phyloP scores from a whole-genome alignment of 306 rosid genomes.

The Quercus aquifolioides region DNA sequence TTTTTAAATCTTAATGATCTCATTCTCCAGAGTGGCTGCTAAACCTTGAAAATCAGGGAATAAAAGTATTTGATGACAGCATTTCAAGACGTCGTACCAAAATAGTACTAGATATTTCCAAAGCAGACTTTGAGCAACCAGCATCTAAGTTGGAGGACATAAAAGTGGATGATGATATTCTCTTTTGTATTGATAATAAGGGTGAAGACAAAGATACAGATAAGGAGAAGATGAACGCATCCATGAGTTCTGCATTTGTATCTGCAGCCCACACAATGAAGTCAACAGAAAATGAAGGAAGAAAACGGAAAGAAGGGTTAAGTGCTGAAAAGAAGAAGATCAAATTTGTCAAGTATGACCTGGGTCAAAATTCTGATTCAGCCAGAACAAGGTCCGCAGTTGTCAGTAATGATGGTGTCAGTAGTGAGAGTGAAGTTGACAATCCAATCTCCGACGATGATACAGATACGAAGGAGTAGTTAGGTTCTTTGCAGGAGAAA shows the following conservation, averaged over 20 bases:
- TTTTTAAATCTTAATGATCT: conserved; percentile 19
- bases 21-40: conserved; percentile 60
- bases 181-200: conserved; percentile 52
- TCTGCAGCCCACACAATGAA: conserved; percentile 60
- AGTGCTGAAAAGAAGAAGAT: conserved; percentile 31
- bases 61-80: conserved; percentile 57
- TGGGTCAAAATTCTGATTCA: conserved; percentile 15
- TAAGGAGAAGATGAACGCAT: conserved; percentile 32
- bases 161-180: conserved; percentile 42
- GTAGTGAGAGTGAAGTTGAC: conserved; percentile 59
- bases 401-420: conserved; percentile 26
- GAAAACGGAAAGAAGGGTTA: conserved; percentile 45
- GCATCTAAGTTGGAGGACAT: conserved; percentile 31
- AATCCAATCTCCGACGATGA: conserved; percentile 53
- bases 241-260: conserved; percentile 43
- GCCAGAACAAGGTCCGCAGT: conserved; percentile 25
- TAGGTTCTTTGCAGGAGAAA: conserved; percentile 2
- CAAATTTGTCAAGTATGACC: conserved; percentile 56
- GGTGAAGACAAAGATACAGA: conserved; percentile 32
- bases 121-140: conserved; percentile 16
- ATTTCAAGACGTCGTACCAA: conserved; percentile 30
- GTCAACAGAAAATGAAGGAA: conserved; percentile 23
- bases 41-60: conserved; percentile 60
- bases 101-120: conserved; percentile 28
- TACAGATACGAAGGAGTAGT: conserved; percentile 22